These are phyloP conservation scores for Yarrowia galli DNA, from an alignment of 1,139 yeast genomes.

Conservation along the genomic window DNA sequence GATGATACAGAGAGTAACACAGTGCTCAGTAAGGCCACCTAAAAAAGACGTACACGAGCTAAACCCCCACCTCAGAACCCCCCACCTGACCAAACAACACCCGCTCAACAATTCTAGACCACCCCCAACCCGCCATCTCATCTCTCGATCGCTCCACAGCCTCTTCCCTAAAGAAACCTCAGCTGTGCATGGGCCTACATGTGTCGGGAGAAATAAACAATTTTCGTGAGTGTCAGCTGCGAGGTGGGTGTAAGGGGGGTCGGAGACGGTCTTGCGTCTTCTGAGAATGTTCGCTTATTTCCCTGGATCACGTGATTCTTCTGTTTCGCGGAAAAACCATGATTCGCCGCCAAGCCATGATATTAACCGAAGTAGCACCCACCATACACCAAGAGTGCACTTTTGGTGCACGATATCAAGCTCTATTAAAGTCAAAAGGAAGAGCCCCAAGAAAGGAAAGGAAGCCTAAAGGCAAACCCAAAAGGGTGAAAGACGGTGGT, in stretches of 20 bases:
- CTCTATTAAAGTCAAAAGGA: constrained; percentile 26
- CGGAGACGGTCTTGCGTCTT: background rate
- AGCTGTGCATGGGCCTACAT: constrained; percentile 22
- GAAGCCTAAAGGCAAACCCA: background rate
- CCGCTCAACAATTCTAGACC: too few species aligned
- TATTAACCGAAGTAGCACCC: background rate
- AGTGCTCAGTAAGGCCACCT: too few species aligned
- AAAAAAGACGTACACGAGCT: too few species aligned
- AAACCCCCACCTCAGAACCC: too few species aligned
- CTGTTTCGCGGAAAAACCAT: background rate
- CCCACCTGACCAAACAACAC: too few species aligned
- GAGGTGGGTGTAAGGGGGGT: background rate
- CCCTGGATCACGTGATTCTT: background rate
- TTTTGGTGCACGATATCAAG: constrained; percentile 11
- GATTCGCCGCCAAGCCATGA: background rate
- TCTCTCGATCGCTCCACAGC: too few species aligned
- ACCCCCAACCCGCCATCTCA: background rate
- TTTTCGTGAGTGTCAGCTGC: constrained; percentile 23
- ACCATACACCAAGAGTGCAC: constrained; percentile 22
- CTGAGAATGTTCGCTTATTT: background rate
- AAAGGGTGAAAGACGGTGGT: too few species aligned
- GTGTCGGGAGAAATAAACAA: constrained; percentile 34
- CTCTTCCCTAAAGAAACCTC: constrained; percentile 10
- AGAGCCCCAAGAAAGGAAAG: background rate
- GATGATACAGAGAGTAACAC: too few species aligned